Base-by-base conservation (phyloP, 305 asterid genomes). In the Fraxinus angustifolia region DNA sequence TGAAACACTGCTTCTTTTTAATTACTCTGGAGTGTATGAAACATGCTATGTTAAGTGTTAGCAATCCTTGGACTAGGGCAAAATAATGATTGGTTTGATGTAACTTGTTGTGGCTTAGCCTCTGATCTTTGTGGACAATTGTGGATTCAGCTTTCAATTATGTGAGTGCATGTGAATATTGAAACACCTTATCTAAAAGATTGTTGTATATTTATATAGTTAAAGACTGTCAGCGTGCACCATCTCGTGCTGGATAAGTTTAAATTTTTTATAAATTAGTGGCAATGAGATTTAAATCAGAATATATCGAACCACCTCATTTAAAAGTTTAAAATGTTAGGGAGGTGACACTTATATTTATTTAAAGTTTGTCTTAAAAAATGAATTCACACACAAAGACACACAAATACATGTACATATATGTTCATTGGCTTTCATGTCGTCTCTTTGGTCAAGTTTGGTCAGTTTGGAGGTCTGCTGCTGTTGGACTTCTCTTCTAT, bases 1-100 rank as follows among this genome's bases (percentile, higher is more conserved):
- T 95, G 96, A 97, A 38, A 2, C 2, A 11, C 19, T 36, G 30
- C 30, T 17, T 56, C 62, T 4, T 19, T 58, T 19, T 58, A n/a
- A 17, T 19, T 19, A 17, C 30, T 58, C 21, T 58, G 68, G 19
- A 14, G 19, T 14, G 21, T 16, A 4, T 50, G 6, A 45, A 50
- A 50, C 2, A 50, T 50, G 60, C 21, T 50, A 16, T 14, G 60
- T 48, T 3, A 50, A 50, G 19, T 50, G 19, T 50, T 50, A 50
- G 60, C 26, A 56, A 17, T 56, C 28, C 67, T 56, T 38, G 48
- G 48, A 38, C 14, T 38, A 38, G 12, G 45, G 48, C 48, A 23
- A 23, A 23, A 23, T 0, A 23, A 23, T 23, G 48, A 8, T 38
- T 38, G 48, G 48, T 38, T 38, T 38, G 48, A 38, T 38, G 48